A percentile compares a stretch with the other conserved stretches of the same genome.
phyloP scores from a whole-genome alignment of 1,284 basidiomycete genomes.

The Cronartium quercuum region DNA sequence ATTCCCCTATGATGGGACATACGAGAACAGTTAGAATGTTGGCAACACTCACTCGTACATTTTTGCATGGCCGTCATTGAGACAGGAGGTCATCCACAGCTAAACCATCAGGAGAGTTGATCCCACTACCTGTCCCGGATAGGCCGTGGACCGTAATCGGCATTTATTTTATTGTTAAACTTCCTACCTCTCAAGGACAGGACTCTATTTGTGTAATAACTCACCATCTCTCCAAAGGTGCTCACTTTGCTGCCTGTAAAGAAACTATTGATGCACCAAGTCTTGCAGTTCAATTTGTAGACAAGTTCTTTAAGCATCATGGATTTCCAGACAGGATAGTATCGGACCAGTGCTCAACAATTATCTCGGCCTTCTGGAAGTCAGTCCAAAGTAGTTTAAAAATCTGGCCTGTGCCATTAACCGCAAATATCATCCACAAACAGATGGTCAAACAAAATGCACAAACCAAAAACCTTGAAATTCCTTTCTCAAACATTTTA shows the following conservation, averaged over 20 bases:
- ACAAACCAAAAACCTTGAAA: constrained; percentile 19
- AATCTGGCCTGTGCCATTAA: not conserved
- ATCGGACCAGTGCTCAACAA: not conserved
- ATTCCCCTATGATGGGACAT: constrained; percentile 3
- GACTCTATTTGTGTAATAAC: constrained; percentile 14
- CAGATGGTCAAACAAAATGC: constrained; percentile 15
- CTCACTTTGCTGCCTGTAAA: constrained; percentile 10
- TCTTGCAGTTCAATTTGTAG: not conserved
- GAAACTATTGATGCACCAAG: not conserved
- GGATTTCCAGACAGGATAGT: constrained; percentile 10
- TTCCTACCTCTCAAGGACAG: not conserved
- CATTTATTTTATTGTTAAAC: constrained; percentile 20
- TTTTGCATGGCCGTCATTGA: constrained; percentile 6
- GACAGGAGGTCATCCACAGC: not conserved
- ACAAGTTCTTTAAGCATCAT: constrained; percentile 3
- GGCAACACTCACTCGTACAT: not conserved
- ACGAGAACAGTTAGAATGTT: not conserved
- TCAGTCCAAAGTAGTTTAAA: not conserved
- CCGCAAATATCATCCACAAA: constrained; percentile 17
- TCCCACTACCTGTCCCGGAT: not conserved
- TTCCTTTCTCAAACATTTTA: constrained; percentile 41
- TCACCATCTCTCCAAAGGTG: constrained; percentile 3
- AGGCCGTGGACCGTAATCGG: constrained; percentile 12
- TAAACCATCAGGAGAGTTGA: not conserved
- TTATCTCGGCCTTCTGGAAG: constrained; percentile 8